Conservation (phyloP, 805 yeast genomes). For the Wickerhamomyces kurtzmanii region DNA sequence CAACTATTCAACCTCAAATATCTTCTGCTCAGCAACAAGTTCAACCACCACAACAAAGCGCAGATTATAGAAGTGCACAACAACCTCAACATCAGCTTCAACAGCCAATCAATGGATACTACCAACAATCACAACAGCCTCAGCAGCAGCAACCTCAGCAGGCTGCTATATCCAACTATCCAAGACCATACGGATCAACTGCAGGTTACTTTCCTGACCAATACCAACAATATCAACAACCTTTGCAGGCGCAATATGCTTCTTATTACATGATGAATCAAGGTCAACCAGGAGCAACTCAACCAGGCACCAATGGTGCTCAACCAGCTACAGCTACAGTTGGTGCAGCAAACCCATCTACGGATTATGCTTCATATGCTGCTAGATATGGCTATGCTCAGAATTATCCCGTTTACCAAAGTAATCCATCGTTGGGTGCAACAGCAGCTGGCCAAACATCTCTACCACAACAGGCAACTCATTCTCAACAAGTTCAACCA, state of each 20-base stretch:
- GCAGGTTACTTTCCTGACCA: too few relatives aligned
- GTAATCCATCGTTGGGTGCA: constrained; percentile 6
- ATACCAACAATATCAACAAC: constrained; percentile 15
- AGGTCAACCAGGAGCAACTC: constrained; percentile 5
- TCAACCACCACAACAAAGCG: too few relatives aligned
- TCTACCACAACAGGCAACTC: constrained; percentile 18
- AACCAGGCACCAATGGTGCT: constrained; percentile 2
- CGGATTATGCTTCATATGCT: constrained; percentile 5
- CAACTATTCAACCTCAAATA: too few relatives aligned
- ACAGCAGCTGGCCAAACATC: constrained; percentile 5
- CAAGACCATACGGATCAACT: constrained; percentile 3
- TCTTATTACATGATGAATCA: constrained; percentile 24
- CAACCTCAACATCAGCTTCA: too few relatives aligned
- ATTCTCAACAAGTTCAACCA: constrained; percentile 1
- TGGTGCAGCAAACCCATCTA: constrained; percentile 5
- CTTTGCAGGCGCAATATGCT: constrained; percentile 21
- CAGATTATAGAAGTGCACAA: too few relatives aligned
- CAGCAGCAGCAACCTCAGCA: constrained; percentile 5
- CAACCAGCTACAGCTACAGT: constrained; percentile 8
- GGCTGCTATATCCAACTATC: constrained; percentile 3
- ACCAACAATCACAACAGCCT: constrained; percentile 9
- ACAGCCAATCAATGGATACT: constrained; percentile 6
- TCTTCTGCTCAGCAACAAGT: too few relatives aligned
- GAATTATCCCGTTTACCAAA: constrained; percentile 4
- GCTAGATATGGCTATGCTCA: constrained; percentile 1